These are phyloP conservation scores for Carex scoparia DNA, from an alignment of 176 grass and related monocot species.

Conservation along the genomic window DNA sequence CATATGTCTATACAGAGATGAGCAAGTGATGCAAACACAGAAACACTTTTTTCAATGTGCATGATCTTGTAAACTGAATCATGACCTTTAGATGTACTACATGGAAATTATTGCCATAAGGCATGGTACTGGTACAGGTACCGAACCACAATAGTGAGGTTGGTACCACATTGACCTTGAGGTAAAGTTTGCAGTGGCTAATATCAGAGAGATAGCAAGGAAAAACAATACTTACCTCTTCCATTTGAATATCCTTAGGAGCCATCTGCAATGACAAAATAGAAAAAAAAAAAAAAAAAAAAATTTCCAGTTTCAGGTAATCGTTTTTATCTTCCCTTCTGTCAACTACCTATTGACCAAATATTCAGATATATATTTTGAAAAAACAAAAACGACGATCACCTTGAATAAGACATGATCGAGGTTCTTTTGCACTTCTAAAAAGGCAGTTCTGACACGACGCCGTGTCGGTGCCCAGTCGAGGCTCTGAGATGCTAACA, in stretches of 20 bases:
- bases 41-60: not conserved
- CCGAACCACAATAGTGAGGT: not conserved
- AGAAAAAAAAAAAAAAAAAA: not conserved
- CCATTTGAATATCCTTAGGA: conserved; percentile 64
- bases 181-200: not conserved
- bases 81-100: not conserved
- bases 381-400: not conserved
- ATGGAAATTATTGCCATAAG: not conserved
- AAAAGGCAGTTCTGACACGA: conserved; percentile 52
- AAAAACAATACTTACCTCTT: conserved; percentile 48
- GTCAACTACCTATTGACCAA: not conserved
- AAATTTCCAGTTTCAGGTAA: not conserved
- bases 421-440: conserved; percentile 57
- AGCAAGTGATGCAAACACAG: not conserved
- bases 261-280: conserved; percentile 49
- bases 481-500: conserved; percentile 52
- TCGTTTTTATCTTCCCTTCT: not conserved
- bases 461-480: conserved; percentile 86
- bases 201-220: not conserved
- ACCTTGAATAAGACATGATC: conserved; percentile 93
- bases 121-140: not conserved
- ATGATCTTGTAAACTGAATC: not conserved
- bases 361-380: not conserved
- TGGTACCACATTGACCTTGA: not conserved
- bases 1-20: conserved; percentile 43